Conservation (phyloP, 345 rosid species). For the Hibiscus tridactylites region DNA sequence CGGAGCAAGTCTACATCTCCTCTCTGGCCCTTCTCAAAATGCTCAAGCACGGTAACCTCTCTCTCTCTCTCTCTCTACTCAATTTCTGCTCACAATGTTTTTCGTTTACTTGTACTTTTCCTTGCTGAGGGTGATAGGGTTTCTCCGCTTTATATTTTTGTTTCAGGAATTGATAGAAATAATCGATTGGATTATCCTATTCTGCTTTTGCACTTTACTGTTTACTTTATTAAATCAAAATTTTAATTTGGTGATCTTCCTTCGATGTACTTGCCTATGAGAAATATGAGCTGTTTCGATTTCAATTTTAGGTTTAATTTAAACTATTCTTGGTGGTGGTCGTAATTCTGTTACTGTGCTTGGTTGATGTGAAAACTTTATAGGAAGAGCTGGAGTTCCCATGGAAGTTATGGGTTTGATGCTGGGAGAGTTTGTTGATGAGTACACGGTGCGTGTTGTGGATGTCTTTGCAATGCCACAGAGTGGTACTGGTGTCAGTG, state of each 20-base stretch:
- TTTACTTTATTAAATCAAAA: background rate
- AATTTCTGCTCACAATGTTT: background rate
- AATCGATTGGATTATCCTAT: background rate
- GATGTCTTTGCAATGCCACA: slow-evolving; percentile 99
- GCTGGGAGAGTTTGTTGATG: slow-evolving; percentile 98
- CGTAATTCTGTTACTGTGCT: background rate
- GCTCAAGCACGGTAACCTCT: slow-evolving; percentile 67
- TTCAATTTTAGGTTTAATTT: background rate
- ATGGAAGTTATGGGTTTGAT: slow-evolving; percentile 99
- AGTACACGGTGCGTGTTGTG: slow-evolving; percentile 92
- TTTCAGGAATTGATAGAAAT: background rate
- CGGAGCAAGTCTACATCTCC: slow-evolving; percentile 98
- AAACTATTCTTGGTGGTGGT: background rate
- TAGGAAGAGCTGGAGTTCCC: slow-evolving; percentile 99
- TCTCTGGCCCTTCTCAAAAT: slow-evolving; percentile 97
- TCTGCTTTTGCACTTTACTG: background rate
- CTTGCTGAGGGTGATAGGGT: background rate
- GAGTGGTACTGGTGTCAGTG: slow-evolving; percentile 98
- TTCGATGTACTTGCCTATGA: background rate
- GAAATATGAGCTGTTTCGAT: background rate
- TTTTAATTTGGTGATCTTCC: background rate
- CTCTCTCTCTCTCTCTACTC: background rate
- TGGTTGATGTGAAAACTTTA: slow-evolving; percentile 1
- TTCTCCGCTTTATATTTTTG: slow-evolving; percentile 5
- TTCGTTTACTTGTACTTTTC: background rate